These are phyloP conservation scores for Ajuga chamaepitys DNA, from an alignment of 257 asterid species.

Conservation along the genomic window DNA sequence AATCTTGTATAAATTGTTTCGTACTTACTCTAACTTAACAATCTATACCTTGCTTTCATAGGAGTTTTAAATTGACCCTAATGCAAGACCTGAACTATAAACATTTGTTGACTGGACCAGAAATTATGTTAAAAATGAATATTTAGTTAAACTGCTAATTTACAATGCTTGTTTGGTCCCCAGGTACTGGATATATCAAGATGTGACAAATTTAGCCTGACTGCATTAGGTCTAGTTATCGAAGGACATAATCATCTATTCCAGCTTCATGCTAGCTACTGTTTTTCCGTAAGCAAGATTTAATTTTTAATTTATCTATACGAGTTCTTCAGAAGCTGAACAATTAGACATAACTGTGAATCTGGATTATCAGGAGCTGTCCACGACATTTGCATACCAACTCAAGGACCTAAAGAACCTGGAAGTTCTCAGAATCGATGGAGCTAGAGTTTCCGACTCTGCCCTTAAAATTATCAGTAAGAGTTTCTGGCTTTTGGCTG, in stretches of 20 bases:
- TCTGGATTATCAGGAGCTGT: slow-evolving; percentile 41
- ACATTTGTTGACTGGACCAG: too few relatives aligned
- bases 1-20: too few relatives aligned
- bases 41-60: too few relatives aligned
- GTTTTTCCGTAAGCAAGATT: slow-evolving; percentile 44
- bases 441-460: slow-evolving; percentile 37
- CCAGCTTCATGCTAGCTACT: slow-evolving; percentile 62
- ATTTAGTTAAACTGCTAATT: background rate
- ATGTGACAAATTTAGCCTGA: slow-evolving; percentile 46
- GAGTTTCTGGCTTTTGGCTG: slow-evolving; percentile 37
- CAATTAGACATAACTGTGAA: background rate
- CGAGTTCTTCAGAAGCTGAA: background rate
- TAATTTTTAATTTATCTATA: background rate
- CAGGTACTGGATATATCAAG: slow-evolving; percentile 70
- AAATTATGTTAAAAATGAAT: background rate
- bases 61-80: too few relatives aligned
- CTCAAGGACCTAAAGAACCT: slow-evolving; percentile 42
- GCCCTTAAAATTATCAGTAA: slow-evolving; percentile 32
- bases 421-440: slow-evolving; percentile 40
- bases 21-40: too few relatives aligned
- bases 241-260: slow-evolving; percentile 33
- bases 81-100: too few relatives aligned
- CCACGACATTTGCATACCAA: slow-evolving; percentile 22
- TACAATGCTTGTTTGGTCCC: slow-evolving; percentile 3
- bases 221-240: slow-evolving; percentile 41